phyloP scores from a whole-genome alignment of 352 stramenopile species.

The Phytophthora sp. region DNA sequence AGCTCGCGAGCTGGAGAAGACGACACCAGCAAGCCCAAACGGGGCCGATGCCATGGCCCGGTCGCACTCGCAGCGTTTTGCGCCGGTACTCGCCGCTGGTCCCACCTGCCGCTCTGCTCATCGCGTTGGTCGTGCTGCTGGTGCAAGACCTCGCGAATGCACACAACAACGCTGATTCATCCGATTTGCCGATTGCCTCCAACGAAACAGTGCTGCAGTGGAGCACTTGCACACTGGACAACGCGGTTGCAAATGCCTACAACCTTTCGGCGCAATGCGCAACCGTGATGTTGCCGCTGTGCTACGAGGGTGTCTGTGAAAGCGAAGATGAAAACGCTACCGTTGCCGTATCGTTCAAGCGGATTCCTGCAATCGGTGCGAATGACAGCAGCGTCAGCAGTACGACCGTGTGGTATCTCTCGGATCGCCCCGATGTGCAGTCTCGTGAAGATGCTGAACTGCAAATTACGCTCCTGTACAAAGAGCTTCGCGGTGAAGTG shows the following conservation, averaged over 20 bases:
- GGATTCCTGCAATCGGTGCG: conserved; percentile 39
- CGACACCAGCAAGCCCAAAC: conserved; percentile 17
- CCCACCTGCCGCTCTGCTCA: conserved; percentile 37
- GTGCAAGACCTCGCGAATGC: conserved; percentile 37
- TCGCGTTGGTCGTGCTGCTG: conserved; percentile 39
- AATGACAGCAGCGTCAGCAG: conserved; percentile 6
- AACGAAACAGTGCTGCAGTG: conserved; percentile 30
- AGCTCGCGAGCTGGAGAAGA: conserved; percentile 23
- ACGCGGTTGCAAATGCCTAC: conserved; percentile 15
- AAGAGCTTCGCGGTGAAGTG: conserved; percentile 42
- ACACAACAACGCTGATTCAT: conserved; percentile 21
- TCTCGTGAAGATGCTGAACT: conserved; percentile 32
- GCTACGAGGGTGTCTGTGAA: conserved; percentile 48
- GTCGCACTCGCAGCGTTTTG: conserved; percentile 35
- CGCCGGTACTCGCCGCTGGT: conserved; percentile 39
- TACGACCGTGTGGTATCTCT: conserved; percentile 47
- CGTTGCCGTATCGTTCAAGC: conserved; percentile 61
- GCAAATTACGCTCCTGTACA: conserved; percentile 59
- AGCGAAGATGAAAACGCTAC: conserved; percentile 43
- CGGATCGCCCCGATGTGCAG: conserved; percentile 44
- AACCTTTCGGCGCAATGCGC: conserved; percentile 47
- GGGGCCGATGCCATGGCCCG: conserved; percentile 35
- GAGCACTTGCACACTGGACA: conserved; percentile 42
- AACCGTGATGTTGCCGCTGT: conserved; percentile 48
- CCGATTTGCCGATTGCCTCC: conserved; percentile 1